Evolutionary conservation across 768 basidiomycete genomes (phyloP).

Genomic region (Mycena kentingensis): DNA sequence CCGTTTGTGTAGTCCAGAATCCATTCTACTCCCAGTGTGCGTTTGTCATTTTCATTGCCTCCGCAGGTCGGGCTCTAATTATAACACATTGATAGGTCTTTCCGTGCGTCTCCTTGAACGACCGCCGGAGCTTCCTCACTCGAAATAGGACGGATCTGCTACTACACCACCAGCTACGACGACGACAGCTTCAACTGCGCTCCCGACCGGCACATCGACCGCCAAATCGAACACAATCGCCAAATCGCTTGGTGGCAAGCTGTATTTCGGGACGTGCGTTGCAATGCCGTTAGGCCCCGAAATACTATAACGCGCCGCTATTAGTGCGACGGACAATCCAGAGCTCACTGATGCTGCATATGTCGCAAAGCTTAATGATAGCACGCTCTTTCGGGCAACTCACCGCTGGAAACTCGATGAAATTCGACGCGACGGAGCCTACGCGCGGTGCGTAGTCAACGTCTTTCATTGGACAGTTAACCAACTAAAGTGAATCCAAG

Average conservation of each 20-base stretch:
- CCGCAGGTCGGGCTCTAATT: no score
- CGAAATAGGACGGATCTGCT: neutral
- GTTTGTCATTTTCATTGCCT: neutral
- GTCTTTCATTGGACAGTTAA: neutral
- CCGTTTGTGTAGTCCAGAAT: conserved; percentile 6
- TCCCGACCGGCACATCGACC: conserved; percentile 27
- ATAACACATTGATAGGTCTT: no score
- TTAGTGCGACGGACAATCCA: conserved; percentile 46
- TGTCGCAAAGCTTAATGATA: conserved; percentile 38
- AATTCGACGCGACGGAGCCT: conserved; percentile 61
- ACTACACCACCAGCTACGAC: conserved; percentile 1
- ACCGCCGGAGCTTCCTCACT: no score
- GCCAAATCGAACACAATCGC: conserved; percentile 38
- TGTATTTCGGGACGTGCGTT: conserved; percentile 44
- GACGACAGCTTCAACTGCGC: conserved; percentile 14
- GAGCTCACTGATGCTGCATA: conserved; percentile 45
- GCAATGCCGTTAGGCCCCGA: neutral
- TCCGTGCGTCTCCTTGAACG: no score
- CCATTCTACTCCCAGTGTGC: conserved; percentile 17
- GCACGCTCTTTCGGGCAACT: conserved; percentile 44
- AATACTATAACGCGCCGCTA: neutral
- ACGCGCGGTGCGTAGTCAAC: no score
- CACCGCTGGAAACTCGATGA: conserved; percentile 51
- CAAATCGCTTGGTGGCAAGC: conserved; percentile 38
- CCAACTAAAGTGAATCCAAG: neutral